Percentiles rank a stretch among this genome's conserved stretches.
phyloP scores from a whole-genome alignment of 768 basidiomycete species.

The Leccinum broughii region DNA sequence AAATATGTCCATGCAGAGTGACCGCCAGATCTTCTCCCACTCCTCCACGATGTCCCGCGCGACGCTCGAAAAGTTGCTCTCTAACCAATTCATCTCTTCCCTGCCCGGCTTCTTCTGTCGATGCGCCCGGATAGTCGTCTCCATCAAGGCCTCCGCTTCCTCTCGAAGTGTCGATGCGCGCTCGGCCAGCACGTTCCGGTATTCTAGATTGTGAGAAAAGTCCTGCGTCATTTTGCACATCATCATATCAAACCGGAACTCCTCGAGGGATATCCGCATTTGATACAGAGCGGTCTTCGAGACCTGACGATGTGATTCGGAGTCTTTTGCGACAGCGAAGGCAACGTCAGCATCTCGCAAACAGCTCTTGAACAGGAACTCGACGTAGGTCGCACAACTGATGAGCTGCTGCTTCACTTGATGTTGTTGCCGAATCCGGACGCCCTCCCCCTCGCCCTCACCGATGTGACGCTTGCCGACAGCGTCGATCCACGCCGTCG shows the following conservation, averaged over 20 bases:
- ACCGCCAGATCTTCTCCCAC: constrained; percentile 44
- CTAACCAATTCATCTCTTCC: constrained; percentile 41
- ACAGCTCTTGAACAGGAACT: constrained; percentile 50
- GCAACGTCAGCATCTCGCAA: constrained; percentile 48
- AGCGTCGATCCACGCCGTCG: constrained; percentile 40
- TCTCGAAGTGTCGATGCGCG: constrained; percentile 18
- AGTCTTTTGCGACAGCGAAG: constrained; percentile 44
- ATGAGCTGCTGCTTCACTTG: constrained; percentile 25
- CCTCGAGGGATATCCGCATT: constrained; percentile 49
- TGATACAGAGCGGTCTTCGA: constrained; percentile 43
- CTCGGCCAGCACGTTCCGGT: constrained; percentile 22
- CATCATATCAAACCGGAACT: constrained; percentile 48
- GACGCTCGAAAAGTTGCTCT: constrained; percentile 39
- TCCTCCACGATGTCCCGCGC: constrained; percentile 44
- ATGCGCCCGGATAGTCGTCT: constrained; percentile 7
- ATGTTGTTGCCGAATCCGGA: background rate
- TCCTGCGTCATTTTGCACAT: constrained; percentile 27
- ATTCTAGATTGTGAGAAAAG: constrained; percentile 16
- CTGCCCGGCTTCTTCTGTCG: constrained; percentile 26
- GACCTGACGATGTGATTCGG: constrained; percentile 54
- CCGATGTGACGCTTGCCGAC: constrained; percentile 21
- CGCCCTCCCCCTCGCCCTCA: constrained; percentile 18
- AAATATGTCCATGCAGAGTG: constrained; percentile 44
- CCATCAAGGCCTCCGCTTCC: constrained; percentile 8
- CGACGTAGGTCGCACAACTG: constrained; percentile 48